A percentile compares a stretch with the other conserved stretches of the same genome.
phyloP scores from a whole-genome alignment of 441 rosid genomes.

The Populus trichocarpa region DNA sequence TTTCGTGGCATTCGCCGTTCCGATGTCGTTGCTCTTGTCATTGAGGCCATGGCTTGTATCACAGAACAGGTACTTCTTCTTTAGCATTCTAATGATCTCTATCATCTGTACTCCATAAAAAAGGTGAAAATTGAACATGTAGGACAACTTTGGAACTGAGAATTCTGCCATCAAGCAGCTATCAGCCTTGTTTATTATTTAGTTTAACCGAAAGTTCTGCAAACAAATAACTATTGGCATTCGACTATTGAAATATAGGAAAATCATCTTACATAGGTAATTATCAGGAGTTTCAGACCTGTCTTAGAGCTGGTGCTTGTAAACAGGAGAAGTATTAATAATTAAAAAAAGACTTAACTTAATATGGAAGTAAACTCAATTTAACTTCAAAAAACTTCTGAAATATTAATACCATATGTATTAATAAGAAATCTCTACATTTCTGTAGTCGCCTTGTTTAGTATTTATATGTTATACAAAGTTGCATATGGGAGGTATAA shows the following conservation, averaged over 20 bases:
- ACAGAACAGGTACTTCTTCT: slow-evolving; percentile 76
- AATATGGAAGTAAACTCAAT: neutral
- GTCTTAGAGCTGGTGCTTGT: neutral
- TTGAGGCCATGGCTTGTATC: slow-evolving; percentile 94
- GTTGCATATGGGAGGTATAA: neutral
- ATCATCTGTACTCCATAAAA: neutral
- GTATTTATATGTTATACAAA: neutral
- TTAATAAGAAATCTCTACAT: neutral
- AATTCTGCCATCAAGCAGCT: neutral
- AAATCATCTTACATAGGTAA: neutral
- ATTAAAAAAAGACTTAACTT: neutral
- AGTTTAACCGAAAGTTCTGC: neutral
- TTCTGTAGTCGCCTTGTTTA: neutral
- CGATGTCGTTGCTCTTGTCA: slow-evolving; percentile 93
- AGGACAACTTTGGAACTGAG: neutral
- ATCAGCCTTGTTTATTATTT: neutral
- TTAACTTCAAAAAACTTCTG: neutral
- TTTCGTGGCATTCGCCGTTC: slow-evolving; percentile 87
- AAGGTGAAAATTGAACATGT: neutral
- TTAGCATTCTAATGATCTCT: slow-evolving; percentile 10
- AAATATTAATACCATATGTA: neutral
- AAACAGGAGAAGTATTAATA: neutral
- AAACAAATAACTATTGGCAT: neutral
- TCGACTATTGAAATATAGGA: neutral
- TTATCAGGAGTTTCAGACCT: neutral